These are phyloP conservation scores for Edaphochlamys debaryana DNA, from an alignment of 139 green algal species.

Conservation along the genomic window DNA sequence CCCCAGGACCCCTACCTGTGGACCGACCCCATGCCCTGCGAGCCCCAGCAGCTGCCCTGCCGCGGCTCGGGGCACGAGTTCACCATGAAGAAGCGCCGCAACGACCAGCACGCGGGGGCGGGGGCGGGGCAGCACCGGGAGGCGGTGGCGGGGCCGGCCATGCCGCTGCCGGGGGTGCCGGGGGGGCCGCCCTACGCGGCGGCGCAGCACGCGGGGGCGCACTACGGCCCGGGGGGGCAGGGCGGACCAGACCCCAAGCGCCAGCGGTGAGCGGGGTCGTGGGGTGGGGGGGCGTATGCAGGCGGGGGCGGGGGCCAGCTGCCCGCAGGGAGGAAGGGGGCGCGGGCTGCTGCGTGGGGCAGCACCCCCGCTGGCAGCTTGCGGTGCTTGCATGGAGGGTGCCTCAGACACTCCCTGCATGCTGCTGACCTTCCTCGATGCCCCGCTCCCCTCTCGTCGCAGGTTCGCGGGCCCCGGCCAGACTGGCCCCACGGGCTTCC, in stretches of 20 bases:
- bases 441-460: no score
- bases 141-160: background rate
- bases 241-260: constrained; percentile 13
- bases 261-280: background rate
- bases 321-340: no score
- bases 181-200: no score
- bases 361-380: no score
- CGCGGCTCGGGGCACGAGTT: constrained; percentile 60
- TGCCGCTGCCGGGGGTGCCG: constrained; percentile 14
- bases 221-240: background rate
- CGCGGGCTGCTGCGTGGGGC: no score
- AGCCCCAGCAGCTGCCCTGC: constrained; percentile 60
- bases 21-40: constrained; percentile 43
- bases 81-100: constrained; percentile 65
- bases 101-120: constrained; percentile 38
- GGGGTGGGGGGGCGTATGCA: no score
- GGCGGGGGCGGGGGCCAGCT: no score
- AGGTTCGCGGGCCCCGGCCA: no score
- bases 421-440: no score
- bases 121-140: background rate
- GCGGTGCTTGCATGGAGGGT: no score
- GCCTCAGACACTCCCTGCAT: no score
- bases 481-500: no score
- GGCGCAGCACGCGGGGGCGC: background rate
- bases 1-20: constrained; percentile 63